Percentiles rank a stretch among this genome's conserved stretches.
phyloP scores from a whole-genome alignment of 2,329 filamentous ascomycete genomes.

The Cercospora berteroae region DNA sequence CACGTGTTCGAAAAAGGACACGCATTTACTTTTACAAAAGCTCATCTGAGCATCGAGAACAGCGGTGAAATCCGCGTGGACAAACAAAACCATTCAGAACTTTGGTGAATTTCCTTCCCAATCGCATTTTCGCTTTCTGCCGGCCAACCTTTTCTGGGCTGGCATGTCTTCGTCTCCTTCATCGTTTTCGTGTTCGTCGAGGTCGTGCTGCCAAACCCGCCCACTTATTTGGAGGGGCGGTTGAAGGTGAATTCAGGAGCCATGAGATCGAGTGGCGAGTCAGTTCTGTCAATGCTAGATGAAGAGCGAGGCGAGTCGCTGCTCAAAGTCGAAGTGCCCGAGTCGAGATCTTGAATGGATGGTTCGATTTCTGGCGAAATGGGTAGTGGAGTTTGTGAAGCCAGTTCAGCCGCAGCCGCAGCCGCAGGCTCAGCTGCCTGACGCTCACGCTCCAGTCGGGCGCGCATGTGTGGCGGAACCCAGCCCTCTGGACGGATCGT shows the following conservation, averaged over 20 bases:
- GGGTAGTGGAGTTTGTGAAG: neutral
- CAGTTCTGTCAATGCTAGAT: neutral
- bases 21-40: neutral
- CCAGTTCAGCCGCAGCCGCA: neutral
- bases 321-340: neutral
- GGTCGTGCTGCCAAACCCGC: neutral
- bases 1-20: neutral
- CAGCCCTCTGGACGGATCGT: neutral
- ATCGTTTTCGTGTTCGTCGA: neutral
- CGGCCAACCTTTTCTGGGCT: neutral
- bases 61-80: neutral
- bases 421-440: neutral
- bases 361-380: neutral
- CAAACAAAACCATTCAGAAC: neutral
- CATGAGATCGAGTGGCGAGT: neutral
- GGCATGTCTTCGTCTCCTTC: neutral
- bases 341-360: neutral
- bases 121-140: neutral
- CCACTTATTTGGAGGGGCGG: neutral
- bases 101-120: neutral
- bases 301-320: neutral
- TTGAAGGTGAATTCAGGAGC: neutral
- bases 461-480: constrained; percentile 14
- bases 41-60: neutral
- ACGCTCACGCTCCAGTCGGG: constrained; percentile 1